Conservation (phyloP, 2,329 filamentous ascomycete species). For the Penicillium psychrosexuale region DNA sequence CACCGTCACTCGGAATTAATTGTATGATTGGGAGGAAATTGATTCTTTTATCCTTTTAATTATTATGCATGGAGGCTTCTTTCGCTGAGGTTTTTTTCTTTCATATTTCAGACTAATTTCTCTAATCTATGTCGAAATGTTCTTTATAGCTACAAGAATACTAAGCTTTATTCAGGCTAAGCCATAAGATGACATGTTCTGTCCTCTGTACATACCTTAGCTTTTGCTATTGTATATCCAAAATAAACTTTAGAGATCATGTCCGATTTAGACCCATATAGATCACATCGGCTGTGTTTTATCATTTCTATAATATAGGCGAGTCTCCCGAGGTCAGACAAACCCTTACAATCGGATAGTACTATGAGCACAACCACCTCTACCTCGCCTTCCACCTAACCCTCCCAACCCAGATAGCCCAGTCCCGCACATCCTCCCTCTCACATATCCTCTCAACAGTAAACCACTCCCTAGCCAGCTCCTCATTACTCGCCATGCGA, state of each 20-base stretch:
- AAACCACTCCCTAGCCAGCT: slow-evolving; percentile 68
- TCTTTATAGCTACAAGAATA: background rate
- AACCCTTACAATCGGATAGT: background rate
- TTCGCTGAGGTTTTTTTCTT: background rate
- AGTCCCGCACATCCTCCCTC: slow-evolving; percentile 68
- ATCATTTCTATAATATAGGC: background rate
- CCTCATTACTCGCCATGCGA: slow-evolving; percentile 70
- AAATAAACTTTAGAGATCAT: background rate
- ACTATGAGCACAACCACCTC: slow-evolving; percentile 32
- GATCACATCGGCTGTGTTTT: background rate
- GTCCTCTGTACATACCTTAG: background rate
- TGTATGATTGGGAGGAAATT: background rate
- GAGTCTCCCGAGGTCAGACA: background rate
- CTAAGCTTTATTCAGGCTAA: background rate
- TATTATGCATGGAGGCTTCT: background rate
- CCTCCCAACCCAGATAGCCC: slow-evolving; percentile 68
- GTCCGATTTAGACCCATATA: no score
- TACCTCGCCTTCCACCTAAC: slow-evolving; percentile 69
- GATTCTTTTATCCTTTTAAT: background rate
- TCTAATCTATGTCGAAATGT: background rate
- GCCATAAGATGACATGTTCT: background rate
- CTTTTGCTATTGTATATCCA: background rate
- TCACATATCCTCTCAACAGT: slow-evolving; percentile 68
- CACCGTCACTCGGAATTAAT: slow-evolving; percentile 1
- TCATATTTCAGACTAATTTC: background rate